phyloP scores from a whole-genome alignment of 345 rosid genomes.

The Salix purpurea region DNA sequence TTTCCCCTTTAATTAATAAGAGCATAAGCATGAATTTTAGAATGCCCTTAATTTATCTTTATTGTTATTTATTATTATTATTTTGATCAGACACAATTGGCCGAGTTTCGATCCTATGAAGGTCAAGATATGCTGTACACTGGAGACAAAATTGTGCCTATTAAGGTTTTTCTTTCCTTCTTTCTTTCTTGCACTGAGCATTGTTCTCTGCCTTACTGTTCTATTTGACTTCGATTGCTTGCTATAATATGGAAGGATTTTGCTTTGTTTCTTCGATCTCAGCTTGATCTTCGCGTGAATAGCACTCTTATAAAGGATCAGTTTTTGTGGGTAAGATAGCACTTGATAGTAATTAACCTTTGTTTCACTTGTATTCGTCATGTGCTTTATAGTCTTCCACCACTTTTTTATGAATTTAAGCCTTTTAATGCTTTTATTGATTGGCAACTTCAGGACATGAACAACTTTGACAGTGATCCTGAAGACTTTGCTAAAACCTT shows the following conservation, averaged over 20 bases:
- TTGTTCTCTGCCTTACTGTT: neutral
- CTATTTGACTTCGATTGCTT: neutral
- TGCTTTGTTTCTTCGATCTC: conserved; percentile 24
- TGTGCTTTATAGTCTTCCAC: neutral
- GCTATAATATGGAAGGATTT: neutral
- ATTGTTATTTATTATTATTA: conserved; percentile 4
- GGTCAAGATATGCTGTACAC: conserved; percentile 81
- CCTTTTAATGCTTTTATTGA: neutral
- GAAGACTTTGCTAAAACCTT: conserved; percentile 87
- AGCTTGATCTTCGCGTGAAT: conserved; percentile 97
- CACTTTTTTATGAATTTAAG: neutral
- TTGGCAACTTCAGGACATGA: conserved; percentile 58
- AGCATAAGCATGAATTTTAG: neutral
- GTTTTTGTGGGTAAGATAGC: conserved; percentile 68
- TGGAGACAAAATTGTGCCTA: conserved; percentile 89
- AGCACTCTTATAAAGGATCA: conserved; percentile 86
- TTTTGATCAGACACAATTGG: conserved; percentile 59
- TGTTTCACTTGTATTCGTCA: neutral
- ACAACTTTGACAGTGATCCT: conserved; percentile 90
- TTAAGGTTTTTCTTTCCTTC: conserved; percentile 56
- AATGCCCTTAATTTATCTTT: neutral
- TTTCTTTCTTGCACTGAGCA: conserved; percentile 13
- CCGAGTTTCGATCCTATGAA: conserved; percentile 79
- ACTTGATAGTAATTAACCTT: neutral
- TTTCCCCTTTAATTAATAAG: neutral